Evolutionary conservation across 306 rosid species (phyloP), one percentile per base, ranked within the genome.

Genomic region (Casuarina equisetifolia): DNA sequence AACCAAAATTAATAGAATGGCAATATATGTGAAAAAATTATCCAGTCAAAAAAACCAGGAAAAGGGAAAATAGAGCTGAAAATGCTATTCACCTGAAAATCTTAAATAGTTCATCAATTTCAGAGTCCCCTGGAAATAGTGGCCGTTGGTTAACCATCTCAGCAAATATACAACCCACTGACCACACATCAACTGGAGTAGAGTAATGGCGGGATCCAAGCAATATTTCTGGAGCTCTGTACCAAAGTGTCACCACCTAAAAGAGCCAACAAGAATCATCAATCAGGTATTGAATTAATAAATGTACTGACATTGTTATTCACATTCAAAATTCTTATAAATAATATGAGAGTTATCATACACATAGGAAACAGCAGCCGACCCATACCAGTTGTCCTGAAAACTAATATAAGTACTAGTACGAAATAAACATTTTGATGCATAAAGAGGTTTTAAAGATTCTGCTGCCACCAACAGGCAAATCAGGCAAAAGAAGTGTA

Each of bases 181-280:
- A 95, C 99, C 99, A 95, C 70, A 95, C 90, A 84, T 95, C 99
- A 61, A 95, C 99, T 4, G 99, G 99, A 53, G 99, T 95, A 44
- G 99, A 95, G 82, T 95, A 95, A 84, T 95, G 96, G 70, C 97
- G 97, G 74, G 99, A 92, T 78, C 99, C 99, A 75, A 95, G 99
- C 86, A 95, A 85, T 87, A 95, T 92, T 83, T 95, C 99, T 36
- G 99, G 99, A 72, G 99, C 99, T 90, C 99, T 88, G 76, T 95
- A 95, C 99, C 99, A 95, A 19, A 95, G 90, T 40, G 99, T 95
- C 80, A 95, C 99, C 86, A 95, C 98, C 98, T 94, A 85, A 38
- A 19, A 70, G 55, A 79, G 74, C 75, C 62, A 66, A 69, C 72
- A 62, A 68, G 9, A 44, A 69, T 70, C 70, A 80, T 57, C 52